These are phyloP conservation scores for Pyrenopolyporus hunteri DNA, from an alignment of 495 filamentous ascomycete genomes.

Conservation along the genomic window DNA sequence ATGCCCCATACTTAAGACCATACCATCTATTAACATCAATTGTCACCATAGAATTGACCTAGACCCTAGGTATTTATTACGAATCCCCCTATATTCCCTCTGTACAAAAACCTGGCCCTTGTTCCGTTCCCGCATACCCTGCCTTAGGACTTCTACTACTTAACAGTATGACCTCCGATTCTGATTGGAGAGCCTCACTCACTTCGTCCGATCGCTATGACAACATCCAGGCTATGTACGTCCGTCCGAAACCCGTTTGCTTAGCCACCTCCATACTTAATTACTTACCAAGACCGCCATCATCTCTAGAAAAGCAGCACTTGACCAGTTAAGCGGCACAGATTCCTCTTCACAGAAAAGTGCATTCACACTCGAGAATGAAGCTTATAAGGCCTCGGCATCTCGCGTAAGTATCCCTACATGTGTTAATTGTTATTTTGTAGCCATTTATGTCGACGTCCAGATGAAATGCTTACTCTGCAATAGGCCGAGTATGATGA, in stretches of 20 bases:
- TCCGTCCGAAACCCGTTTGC: background rate
- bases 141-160: no score
- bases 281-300: background rate
- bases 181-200: slow-evolving; percentile 49
- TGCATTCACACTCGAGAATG: slow-evolving; percentile 50
- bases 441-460: no score
- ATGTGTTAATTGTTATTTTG: no score
- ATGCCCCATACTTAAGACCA: no score
- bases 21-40: no score
- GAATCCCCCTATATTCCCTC: no score
- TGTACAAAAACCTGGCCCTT: no score
- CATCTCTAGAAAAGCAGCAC: slow-evolving; percentile 26
- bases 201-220: slow-evolving; percentile 58
- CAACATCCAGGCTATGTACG: slow-evolving; percentile 59
- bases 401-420: slow-evolving; percentile 44
- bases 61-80: no score
- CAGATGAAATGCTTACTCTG: slow-evolving; percentile 27
- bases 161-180: slow-evolving; percentile 38
- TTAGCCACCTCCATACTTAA: background rate
- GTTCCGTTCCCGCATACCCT: no score
- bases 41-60: no score
- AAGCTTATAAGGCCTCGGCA: slow-evolving; percentile 50
- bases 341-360: slow-evolving; percentile 24
- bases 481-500: slow-evolving; percentile 54
- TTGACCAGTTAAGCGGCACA: slow-evolving; percentile 25